Percentiles rank a stretch among this genome's conserved stretches.
These are phyloP conservation scores for Hymenoscyphus scutula DNA, from an alignment of 2,329 filamentous ascomycete genomes.

Conservation along the genomic window DNA sequence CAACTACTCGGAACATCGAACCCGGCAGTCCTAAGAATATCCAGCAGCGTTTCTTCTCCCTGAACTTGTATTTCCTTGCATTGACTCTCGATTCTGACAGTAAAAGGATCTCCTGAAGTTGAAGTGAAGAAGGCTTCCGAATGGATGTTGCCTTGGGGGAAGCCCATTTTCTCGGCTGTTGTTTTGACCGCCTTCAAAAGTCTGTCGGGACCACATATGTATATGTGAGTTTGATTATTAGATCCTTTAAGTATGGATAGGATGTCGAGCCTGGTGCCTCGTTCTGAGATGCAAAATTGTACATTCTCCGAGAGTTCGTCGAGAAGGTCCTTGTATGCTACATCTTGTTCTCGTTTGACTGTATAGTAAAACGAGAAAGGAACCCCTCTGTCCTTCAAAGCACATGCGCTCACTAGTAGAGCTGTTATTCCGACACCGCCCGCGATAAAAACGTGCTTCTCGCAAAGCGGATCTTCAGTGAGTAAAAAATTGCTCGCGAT, in stretches of 20 bases:
- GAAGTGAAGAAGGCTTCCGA: constrained; percentile 58
- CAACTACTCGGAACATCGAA: constrained; percentile 42
- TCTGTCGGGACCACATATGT: constrained; percentile 57
- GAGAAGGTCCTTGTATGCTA: constrained; percentile 51
- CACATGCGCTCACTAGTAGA: constrained; percentile 51
- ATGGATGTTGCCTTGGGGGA: constrained; percentile 53
- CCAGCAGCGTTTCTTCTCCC: constrained; percentile 41
- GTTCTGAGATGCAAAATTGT: constrained; percentile 51
- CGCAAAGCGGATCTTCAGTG: constrained; percentile 51
- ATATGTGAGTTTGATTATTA: constrained; percentile 55
- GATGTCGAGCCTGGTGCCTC: constrained; percentile 50
- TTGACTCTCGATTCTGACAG: constrained; percentile 49
- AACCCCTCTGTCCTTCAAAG: constrained; percentile 55
- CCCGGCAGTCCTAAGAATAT: constrained; percentile 42
- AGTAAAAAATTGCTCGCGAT: constrained; percentile 50
- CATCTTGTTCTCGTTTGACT: constrained; percentile 49
- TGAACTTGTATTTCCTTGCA: constrained; percentile 43
- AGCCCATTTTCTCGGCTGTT: constrained; percentile 42
- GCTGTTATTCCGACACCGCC: constrained; percentile 67
- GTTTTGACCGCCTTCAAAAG: constrained; percentile 53
- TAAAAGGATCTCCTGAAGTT: constrained; percentile 58
- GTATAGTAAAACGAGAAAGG: constrained; percentile 58
- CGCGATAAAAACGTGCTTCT: constrained; percentile 60
- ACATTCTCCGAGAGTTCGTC: constrained; percentile 50
- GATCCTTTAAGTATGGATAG: constrained; percentile 47